Base-by-base conservation (phyloP, 2,329 filamentous ascomycete genomes). In the Lojkania enalia region DNA sequence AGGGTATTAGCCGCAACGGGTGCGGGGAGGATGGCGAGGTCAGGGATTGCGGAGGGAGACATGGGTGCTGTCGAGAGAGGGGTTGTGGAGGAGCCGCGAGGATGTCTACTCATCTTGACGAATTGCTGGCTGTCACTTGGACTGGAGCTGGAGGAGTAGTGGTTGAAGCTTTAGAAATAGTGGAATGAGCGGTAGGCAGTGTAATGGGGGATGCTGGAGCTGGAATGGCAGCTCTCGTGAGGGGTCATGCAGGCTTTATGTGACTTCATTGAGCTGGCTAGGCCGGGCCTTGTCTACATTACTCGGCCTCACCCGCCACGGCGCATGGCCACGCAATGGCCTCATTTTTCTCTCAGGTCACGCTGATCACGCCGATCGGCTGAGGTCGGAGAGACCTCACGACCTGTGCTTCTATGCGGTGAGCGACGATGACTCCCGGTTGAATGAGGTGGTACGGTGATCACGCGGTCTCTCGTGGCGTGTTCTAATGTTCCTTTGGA, bases 191-290 rank as follows among this genome's bases (percentile, higher is more conserved):
- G 15, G 12, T 25, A 20, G 31, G 19, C 20, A 4, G n/a, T 31
- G 19, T n/a, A n/a, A 20, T 31, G 31, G 25, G n/a, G 9, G 38
- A 41, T 37, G 19, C 18, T 35, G 37, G 39, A 55, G 53, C 52
- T 56, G 42, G 40, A 27, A 54, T 53, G 9, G 7, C 7, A 9
- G 6, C 33, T 36, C 19, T 20, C 16, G 56, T 66, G 63, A 65
- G 64, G 62, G 63, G 62, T 65, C 46, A 54, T 13, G 15, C 49
- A 51, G 53, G 54, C 61, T 66, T 67, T 66, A 55, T 61, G 58
- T 66, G 62, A 64, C 55, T 55, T 64, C 63, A 66, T 65, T 59
- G 49, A 52, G 54, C 49, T n/a, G n/a, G n/a, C n/a, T n/a, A n/a
- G n/a, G n/a, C n/a, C n/a, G n/a, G n/a, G n/a, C n/a, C n/a, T n/a